Conservation (phyloP, 352 stramenopile species). For the Blastocystis sp. region DNA sequence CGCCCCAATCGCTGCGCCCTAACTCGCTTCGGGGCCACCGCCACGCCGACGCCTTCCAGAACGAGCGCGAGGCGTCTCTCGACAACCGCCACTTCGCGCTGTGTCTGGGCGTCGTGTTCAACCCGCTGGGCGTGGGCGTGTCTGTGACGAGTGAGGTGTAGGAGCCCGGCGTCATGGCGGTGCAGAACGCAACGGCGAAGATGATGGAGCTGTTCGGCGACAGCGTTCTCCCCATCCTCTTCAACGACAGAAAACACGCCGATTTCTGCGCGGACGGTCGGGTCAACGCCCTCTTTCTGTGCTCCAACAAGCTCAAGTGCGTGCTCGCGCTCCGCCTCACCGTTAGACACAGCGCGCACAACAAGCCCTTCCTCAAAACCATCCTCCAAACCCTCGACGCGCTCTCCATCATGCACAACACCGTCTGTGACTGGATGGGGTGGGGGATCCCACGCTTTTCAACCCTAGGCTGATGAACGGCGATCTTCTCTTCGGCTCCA, state of each 20-base stretch:
- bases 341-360: no score
- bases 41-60: not conserved
- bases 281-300: not conserved
- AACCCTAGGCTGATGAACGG: not conserved
- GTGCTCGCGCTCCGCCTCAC: no score
- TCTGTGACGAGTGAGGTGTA: not conserved
- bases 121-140: no score
- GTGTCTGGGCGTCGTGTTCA: not conserved
- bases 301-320: no score
- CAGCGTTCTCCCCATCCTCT: not conserved
- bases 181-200: not conserved
- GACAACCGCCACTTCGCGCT: not conserved
- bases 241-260: not conserved
- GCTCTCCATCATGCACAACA: no score
- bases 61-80: not conserved
- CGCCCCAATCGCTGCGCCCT: not conserved
- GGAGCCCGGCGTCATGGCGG: not conserved
- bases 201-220: not conserved
- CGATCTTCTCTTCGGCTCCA: not conserved
- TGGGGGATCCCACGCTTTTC: no score
- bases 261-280: not conserved
- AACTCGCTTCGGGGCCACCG: not conserved
- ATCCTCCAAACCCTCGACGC: not conserved
- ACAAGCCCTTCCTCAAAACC: not conserved
- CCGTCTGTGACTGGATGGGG: not conserved